Evolutionary conservation across 192 early-diverging fungal species (phyloP).

Genomic region (Funneliformis geosporum): DNA sequence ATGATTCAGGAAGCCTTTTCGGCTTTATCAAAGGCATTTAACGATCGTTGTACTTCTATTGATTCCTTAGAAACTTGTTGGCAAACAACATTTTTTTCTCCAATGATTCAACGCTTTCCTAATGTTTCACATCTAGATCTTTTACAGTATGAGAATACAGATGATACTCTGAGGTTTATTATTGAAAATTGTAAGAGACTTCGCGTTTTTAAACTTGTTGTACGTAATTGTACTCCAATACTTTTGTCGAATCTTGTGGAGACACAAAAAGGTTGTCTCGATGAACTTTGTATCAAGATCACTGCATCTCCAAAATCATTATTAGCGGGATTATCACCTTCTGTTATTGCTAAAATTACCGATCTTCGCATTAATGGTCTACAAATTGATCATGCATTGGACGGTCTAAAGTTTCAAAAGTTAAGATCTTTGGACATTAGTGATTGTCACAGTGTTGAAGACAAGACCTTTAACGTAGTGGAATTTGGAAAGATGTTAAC

Average conservation of each 20-base stretch:
- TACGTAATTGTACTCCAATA: constrained; percentile 1
- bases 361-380: constrained; percentile 21
- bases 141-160: constrained; percentile 21
- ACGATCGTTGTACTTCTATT: constrained; percentile 2
- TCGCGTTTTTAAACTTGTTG: constrained; percentile 5
- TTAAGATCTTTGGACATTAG: constrained; percentile 11
- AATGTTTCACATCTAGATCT: constrained; percentile 19
- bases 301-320: constrained; percentile 8
- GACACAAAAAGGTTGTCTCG: constrained; percentile 13
- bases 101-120: constrained; percentile 13
- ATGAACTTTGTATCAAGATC: constrained; percentile 21
- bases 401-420: constrained; percentile 6
- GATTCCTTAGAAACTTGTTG: constrained; percentile 15
- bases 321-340: neutral
- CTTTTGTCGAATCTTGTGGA: constrained; percentile 3
- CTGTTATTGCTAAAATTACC: constrained; percentile 19
- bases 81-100: neutral
- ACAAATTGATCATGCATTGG: constrained; percentile 15
- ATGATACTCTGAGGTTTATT: constrained; percentile 16
- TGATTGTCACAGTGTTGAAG: constrained; percentile 15
- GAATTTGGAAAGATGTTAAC: constrained; percentile 23
- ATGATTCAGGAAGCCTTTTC: constrained; percentile 21
- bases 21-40: constrained; percentile 19
- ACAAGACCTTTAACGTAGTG: constrained; percentile 14
- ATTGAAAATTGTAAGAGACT: constrained; percentile 3